Percentiles rank a stretch among this genome's conserved stretches.
Conservation (phyloP, 768 basidiomycete species). For the Grammothele lineata region DNA sequence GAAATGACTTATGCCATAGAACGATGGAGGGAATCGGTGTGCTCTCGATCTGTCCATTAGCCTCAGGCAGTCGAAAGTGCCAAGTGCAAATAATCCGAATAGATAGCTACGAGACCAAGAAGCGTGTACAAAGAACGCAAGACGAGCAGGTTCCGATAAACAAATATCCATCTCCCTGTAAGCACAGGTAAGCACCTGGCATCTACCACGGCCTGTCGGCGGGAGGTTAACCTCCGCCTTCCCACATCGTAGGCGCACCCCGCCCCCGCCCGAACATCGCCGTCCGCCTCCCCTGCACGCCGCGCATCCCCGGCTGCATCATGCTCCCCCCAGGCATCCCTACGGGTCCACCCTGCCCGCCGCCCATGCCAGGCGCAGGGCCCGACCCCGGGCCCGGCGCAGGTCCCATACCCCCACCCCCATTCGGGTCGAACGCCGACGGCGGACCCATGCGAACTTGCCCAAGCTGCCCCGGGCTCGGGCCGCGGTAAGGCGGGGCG, state of each 20-base stretch:
- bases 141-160: slow-evolving; percentile 3
- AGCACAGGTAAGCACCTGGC: no score
- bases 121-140: no score
- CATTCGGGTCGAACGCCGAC: slow-evolving; percentile 8
- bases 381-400: slow-evolving; percentile 21
- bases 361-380: no score
- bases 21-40: neutral
- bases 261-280: slow-evolving; percentile 53
- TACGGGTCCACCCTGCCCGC: slow-evolving; percentile 13
- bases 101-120: no score
- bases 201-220: slow-evolving; percentile 25
- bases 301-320: slow-evolving; percentile 33
- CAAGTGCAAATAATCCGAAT: no score
- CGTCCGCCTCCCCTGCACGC: slow-evolving; percentile 45
- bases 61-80: no score
- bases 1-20: slow-evolving; percentile 1
- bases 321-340: slow-evolving; percentile 8
- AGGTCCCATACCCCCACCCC: slow-evolving; percentile 19
- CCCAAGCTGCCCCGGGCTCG: slow-evolving; percentile 14
- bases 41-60: no score
- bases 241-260: slow-evolving; percentile 25
- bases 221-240: neutral
- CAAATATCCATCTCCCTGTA: slow-evolving; percentile 11
- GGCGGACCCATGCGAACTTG: no score
- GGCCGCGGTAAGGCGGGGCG: slow-evolving; percentile 6